Conservation (phyloP, 306 rosid genomes). For the Cicer bijugum region DNA sequence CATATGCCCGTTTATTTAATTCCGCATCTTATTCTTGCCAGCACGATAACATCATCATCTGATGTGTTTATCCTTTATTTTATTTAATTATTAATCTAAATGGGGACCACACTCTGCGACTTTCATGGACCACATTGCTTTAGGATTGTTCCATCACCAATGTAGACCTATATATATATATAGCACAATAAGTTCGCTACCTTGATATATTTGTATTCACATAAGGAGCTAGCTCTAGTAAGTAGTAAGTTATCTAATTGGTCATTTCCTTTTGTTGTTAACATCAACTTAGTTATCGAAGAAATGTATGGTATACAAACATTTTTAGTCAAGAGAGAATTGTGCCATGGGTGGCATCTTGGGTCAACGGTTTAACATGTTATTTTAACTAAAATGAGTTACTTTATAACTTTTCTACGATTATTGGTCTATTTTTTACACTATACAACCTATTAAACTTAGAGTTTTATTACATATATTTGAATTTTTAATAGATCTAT, state of each 20-base stretch:
- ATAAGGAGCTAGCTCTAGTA: neutral
- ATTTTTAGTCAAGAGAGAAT: neutral
- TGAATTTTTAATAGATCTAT: too few relatives aligned
- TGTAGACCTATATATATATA: slow-evolving; percentile 28
- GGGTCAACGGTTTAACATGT: too few relatives aligned
- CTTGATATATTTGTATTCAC: slow-evolving; percentile 2
- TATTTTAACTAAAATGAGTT: too few relatives aligned
- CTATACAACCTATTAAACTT: too few relatives aligned
- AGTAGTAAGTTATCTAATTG: neutral
- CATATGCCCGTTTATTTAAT: neutral
- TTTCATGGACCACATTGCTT: neutral
- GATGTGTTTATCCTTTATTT: neutral
- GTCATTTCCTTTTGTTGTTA: neutral
- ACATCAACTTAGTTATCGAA: slow-evolving; percentile 44
- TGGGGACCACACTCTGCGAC: slow-evolving; percentile 39
- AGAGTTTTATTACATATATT: too few relatives aligned
- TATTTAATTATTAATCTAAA: neutral
- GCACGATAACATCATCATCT: slow-evolving; percentile 26
- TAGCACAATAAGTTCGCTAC: neutral
- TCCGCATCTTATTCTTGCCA: neutral
- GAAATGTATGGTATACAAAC: slow-evolving; percentile 45
- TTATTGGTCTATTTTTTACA: too few relatives aligned
- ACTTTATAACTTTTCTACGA: too few relatives aligned
- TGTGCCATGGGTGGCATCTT: too few relatives aligned
- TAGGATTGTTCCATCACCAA: slow-evolving; percentile 5